phyloP scores from a whole-genome alignment of 2,329 filamentous ascomycete species.

The Calonectria montana region DNA sequence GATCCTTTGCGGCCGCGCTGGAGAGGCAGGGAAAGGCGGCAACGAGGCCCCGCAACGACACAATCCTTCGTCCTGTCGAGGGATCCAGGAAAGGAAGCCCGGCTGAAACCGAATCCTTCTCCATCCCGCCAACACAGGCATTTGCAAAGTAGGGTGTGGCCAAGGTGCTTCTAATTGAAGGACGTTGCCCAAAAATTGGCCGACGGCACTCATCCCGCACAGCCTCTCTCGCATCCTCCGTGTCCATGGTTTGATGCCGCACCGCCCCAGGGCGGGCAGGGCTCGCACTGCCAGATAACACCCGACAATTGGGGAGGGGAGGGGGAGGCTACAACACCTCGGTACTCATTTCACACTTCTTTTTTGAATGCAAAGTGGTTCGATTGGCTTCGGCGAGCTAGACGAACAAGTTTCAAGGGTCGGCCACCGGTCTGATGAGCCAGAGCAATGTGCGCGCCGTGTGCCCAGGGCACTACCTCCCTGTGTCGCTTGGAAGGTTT shows the following conservation, averaged over 20 bases:
- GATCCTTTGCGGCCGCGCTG: not conserved
- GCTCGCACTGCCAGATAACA: not conserved
- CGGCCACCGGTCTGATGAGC: not conserved
- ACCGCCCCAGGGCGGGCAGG: not conserved
- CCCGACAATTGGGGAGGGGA: not conserved
- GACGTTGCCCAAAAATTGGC: not conserved
- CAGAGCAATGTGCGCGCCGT: not conserved
- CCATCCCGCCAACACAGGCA: not conserved
- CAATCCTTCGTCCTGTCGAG: not conserved
- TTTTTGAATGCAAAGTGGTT: not conserved
- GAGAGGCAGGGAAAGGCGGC: not conserved
- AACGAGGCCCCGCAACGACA: not conserved
- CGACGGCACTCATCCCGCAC: not conserved
- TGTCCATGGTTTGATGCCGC: not conserved
- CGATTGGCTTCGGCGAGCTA: not conserved
- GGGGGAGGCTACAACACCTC: not conserved
- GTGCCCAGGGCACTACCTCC: not conserved
- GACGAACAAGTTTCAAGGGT: not conserved
- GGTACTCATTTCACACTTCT: not conserved
- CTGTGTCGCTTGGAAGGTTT: conserved; percentile 2
- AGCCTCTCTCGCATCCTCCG: not conserved
- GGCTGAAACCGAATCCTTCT: not conserved
- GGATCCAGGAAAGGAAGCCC: not conserved
- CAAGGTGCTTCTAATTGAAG: not conserved
- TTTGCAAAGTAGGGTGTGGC: not conserved